phyloP scores from a whole-genome alignment of 108 stramenopile species.

The Nitzschia palea region DNA sequence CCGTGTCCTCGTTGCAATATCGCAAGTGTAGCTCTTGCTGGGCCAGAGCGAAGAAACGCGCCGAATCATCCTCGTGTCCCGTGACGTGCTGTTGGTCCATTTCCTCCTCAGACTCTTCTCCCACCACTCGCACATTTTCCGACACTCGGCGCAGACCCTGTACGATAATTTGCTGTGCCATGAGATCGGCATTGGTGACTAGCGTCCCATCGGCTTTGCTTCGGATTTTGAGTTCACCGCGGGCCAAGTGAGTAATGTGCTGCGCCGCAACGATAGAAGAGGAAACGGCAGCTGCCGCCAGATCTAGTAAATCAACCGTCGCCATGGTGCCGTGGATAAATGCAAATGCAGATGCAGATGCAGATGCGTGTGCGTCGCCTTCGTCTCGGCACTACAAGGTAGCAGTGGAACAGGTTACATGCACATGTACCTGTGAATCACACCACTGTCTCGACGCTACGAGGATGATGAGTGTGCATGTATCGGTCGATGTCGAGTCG shows the following conservation, averaged over 20 bases:
- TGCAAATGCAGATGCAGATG: no score
- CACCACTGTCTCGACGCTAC: no score
- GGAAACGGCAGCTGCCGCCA: constrained; percentile 39
- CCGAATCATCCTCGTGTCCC: constrained; percentile 14
- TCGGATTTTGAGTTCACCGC: constrained; percentile 36
- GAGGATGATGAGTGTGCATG: no score
- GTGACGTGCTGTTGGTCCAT: constrained; percentile 18
- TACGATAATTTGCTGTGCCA: constrained; percentile 54
- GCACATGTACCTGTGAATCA: no score
- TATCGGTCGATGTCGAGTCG: no score
- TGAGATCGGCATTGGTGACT: constrained; percentile 65
- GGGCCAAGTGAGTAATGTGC: constrained; percentile 31
- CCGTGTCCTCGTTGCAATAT: constrained; percentile 2
- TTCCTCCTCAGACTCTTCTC: constrained; percentile 61
- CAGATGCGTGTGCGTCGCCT: no score
- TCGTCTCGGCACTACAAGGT: no score
- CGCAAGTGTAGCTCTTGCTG: constrained; percentile 19
- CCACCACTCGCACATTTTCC: constrained; percentile 39
- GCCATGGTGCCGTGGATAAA: no score
- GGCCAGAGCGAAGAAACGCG: constrained; percentile 21
- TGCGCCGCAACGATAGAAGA: constrained; percentile 46
- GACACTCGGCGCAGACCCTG: constrained; percentile 31
- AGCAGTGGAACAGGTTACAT: no score
- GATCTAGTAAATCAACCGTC: constrained; percentile 48
- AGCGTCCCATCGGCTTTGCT: constrained; percentile 53